phyloP scores from a whole-genome alignment of 225 moss, liverwort and hornwort species.

The Physcomitrium patens region DNA sequence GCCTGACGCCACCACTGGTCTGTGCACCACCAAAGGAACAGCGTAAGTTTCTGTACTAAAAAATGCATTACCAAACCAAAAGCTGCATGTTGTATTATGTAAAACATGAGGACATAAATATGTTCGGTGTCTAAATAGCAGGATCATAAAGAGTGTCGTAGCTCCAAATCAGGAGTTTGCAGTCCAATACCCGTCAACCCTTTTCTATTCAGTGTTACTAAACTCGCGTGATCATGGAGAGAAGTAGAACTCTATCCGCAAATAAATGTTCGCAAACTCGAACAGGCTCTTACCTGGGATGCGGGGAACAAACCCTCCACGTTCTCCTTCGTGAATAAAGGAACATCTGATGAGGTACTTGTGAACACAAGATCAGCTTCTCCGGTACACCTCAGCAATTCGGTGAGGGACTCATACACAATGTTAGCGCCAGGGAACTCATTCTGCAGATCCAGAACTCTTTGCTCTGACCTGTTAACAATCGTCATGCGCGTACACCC shows the following conservation, averaged over 20 bases:
- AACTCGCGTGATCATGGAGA: too few species aligned
- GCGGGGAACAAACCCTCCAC: conserved; percentile 55
- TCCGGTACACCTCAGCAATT: conserved; percentile 70
- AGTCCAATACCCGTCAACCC: too few species aligned
- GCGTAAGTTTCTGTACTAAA: neutral
- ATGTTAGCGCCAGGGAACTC: conserved; percentile 64
- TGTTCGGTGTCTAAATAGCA: too few species aligned
- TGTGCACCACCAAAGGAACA: conserved; percentile 11
- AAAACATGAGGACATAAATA: too few species aligned
- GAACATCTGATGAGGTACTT: conserved; percentile 74
- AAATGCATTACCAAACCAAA: neutral
- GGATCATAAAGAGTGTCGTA: too few species aligned
- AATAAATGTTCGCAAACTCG: too few species aligned
- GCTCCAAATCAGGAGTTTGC: too few species aligned
- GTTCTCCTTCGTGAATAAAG: conserved; percentile 66
- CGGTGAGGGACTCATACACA: conserved; percentile 52
- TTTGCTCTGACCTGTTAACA: conserved; percentile 74
- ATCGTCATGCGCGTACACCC: conserved; percentile 68
- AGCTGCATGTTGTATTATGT: too few species aligned
- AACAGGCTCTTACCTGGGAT: conserved; percentile 37
- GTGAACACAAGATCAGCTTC: conserved; percentile 77
- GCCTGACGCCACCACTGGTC: conserved; percentile 55
- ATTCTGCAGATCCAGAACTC: conserved; percentile 64
- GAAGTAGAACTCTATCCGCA: too few species aligned
- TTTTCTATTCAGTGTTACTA: too few species aligned